Evolutionary conservation across 2,329 filamentous ascomycete genomes (phyloP).

Genomic region (Biscogniauxia mediterranea): DNA sequence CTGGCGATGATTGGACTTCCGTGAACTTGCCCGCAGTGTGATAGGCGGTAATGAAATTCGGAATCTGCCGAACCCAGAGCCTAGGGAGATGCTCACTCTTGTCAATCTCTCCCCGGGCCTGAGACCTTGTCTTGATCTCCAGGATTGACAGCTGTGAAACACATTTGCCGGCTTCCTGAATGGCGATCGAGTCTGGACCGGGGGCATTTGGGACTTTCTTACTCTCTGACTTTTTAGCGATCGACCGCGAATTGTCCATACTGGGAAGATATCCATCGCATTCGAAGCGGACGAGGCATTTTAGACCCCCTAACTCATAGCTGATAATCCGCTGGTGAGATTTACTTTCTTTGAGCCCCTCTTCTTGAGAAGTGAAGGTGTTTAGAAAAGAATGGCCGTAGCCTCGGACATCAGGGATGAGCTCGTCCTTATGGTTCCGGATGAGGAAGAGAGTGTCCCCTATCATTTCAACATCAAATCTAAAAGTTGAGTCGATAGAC

Average conservation of each 20-base stretch:
- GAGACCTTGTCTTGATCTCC: slow-evolving; percentile 25
- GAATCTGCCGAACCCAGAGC: slow-evolving; percentile 27
- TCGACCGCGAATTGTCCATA: slow-evolving; percentile 1
- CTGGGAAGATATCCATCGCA: slow-evolving; percentile 19
- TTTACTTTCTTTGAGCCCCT: slow-evolving; percentile 9
- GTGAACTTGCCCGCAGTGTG: slow-evolving; percentile 18
- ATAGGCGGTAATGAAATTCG: slow-evolving; percentile 22
- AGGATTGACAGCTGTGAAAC: slow-evolving; percentile 21
- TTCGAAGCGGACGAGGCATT: slow-evolving; percentile 26
- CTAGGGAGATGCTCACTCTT: slow-evolving; percentile 21
- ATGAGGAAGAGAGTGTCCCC: slow-evolving; percentile 26
- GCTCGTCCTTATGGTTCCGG: slow-evolving; percentile 17
- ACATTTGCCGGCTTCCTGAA: slow-evolving; percentile 8
- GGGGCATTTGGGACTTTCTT: not conserved
- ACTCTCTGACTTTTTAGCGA: slow-evolving; percentile 1
- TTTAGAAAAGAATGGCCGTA: slow-evolving; percentile 25
- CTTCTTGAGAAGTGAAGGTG: slow-evolving; percentile 19
- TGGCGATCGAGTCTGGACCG: slow-evolving; percentile 2
- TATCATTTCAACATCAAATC: slow-evolving; percentile 25
- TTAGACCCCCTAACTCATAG: slow-evolving; percentile 22
- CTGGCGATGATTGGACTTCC: slow-evolving; percentile 12
- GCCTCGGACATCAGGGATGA: slow-evolving; percentile 24
- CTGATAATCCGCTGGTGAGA: slow-evolving; percentile 27
- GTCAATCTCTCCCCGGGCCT: slow-evolving; percentile 10
- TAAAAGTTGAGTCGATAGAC: slow-evolving; percentile 21